Percentiles rank a stretch among this genome's conserved stretches.
Evolutionary conservation across 805 yeast genomes (phyloP).

Genomic region (Lipomyces yamadae): DNA sequence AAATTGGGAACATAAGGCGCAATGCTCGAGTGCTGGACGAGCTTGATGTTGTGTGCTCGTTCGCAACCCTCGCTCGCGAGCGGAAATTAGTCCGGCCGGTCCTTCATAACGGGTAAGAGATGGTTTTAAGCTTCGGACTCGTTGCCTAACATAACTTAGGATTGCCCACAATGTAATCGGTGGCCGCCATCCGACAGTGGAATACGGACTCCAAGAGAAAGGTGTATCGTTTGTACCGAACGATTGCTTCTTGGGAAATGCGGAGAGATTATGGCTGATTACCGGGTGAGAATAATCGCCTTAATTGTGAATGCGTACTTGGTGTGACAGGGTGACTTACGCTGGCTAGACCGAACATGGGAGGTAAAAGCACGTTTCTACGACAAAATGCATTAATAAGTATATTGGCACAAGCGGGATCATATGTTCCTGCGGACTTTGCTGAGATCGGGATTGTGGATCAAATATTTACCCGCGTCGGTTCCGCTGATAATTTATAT

Average conservation of each 20-base stretch:
- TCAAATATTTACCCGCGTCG: conserved; percentile 70
- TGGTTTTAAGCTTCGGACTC: not conserved
- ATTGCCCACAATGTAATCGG: conserved; percentile 48
- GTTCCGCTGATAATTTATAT: conserved; percentile 76
- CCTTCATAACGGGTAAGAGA: conserved; percentile 51
- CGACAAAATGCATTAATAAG: conserved; percentile 73
- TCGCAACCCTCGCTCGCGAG: conserved; percentile 74
- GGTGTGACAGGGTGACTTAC: not conserved
- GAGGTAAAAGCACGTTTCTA: conserved; percentile 78
- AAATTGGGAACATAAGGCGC: conserved; percentile 49
- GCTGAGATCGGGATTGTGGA: conserved; percentile 77
- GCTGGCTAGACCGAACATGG: conserved; percentile 54
- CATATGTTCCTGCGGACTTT: conserved; percentile 67
- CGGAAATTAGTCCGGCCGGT: conserved; percentile 68
- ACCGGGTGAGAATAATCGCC: conserved; percentile 26
- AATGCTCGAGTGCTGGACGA: conserved; percentile 61
- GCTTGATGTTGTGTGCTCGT: conserved; percentile 73
- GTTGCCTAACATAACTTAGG: not conserved
- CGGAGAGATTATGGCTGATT: conserved; percentile 35
- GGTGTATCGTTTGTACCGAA: conserved; percentile 58
- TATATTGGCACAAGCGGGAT: conserved; percentile 75
- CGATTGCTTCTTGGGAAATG: conserved; percentile 45
- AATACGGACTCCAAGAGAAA: conserved; percentile 61
- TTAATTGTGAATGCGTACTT: not conserved
- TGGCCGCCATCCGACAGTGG: conserved; percentile 90